phyloP scores from a whole-genome alignment of 495 filamentous ascomycete species.

The Cercophora samala region DNA sequence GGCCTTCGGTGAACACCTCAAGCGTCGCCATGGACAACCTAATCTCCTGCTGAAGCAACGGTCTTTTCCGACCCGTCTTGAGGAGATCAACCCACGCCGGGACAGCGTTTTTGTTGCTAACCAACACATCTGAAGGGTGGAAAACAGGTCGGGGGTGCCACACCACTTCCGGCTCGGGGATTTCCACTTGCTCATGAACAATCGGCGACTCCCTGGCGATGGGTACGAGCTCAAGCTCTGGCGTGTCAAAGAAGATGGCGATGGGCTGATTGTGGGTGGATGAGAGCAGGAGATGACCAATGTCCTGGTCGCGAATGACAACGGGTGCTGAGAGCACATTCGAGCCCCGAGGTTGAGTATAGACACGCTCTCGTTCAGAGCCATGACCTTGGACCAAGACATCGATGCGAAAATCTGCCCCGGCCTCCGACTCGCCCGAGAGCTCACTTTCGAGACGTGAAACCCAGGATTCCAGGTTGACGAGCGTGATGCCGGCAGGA shows the following conservation, averaged over 20 bases:
- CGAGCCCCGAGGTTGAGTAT: slow-evolving; percentile 44
- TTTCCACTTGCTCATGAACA: slow-evolving; percentile 23
- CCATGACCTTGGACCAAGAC: slow-evolving; percentile 62
- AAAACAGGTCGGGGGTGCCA: slow-evolving; percentile 64
- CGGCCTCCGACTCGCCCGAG: slow-evolving; percentile 57
- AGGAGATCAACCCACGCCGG: slow-evolving; percentile 60
- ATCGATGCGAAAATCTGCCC: slow-evolving; percentile 69
- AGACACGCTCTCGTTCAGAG: slow-evolving; percentile 58
- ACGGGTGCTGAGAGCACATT: slow-evolving; percentile 56
- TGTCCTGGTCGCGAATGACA: slow-evolving; percentile 66
- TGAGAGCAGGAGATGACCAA: slow-evolving; percentile 78
- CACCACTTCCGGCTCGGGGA: slow-evolving; percentile 35
- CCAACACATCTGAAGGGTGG: slow-evolving; percentile 61
- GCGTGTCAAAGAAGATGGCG: slow-evolving; percentile 64
- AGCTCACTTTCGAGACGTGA: slow-evolving; percentile 74
- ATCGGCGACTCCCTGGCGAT: slow-evolving; percentile 31
- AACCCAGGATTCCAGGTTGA: slow-evolving; percentile 72
- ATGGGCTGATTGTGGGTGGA: slow-evolving; percentile 60
- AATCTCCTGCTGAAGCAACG: slow-evolving; percentile 64
- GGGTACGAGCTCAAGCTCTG: slow-evolving; percentile 44
- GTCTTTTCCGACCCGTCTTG: slow-evolving; percentile 56
- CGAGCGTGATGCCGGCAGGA: slow-evolving; percentile 61
- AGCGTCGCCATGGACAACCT: slow-evolving; percentile 72
- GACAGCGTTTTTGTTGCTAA: slow-evolving; percentile 53
- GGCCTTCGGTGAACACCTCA: slow-evolving; percentile 69